A percentile compares a stretch with the other conserved stretches of the same genome.
phyloP scores from a whole-genome alignment of 768 basidiomycete species.

The Panus rudis region DNA sequence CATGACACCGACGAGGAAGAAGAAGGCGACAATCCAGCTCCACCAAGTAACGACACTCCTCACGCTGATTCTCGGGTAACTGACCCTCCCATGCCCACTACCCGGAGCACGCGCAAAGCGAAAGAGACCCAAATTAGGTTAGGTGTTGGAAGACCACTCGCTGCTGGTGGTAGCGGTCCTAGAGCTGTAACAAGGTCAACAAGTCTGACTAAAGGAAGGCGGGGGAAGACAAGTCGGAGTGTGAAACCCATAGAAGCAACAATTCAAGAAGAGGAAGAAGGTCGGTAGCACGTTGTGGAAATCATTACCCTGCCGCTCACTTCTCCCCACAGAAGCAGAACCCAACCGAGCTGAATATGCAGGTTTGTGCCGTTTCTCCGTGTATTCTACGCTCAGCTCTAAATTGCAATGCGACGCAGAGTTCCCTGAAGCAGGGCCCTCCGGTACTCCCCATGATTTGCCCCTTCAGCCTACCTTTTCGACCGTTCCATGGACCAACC shows the following conservation, averaged over 20 bases:
- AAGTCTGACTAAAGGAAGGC: constrained; percentile 41
- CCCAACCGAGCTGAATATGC: neutral
- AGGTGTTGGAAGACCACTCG: constrained; percentile 64
- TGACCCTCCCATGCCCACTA: constrained; percentile 19
- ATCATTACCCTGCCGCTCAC: neutral
- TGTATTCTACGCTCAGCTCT: too few relatives aligned
- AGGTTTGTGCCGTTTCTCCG: neutral
- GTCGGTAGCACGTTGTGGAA: constrained; percentile 9
- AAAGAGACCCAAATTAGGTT: constrained; percentile 64
- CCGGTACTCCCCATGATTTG: constrained; percentile 16
- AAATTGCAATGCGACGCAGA: neutral
- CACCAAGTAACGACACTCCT: too few relatives aligned
- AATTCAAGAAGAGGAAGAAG: constrained; percentile 41
- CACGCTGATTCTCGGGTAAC: too few relatives aligned
- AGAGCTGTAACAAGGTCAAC: constrained; percentile 56
- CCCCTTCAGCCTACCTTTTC: neutral
- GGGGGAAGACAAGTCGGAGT: constrained; percentile 43
- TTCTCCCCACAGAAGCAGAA: constrained; percentile 1
- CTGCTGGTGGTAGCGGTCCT: constrained; percentile 60
- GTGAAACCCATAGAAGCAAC: constrained; percentile 46
- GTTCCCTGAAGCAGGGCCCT: constrained; percentile 20
- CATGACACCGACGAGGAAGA: constrained; percentile 41
- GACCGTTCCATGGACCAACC: too few relatives aligned
- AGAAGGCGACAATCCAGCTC: too few relatives aligned
- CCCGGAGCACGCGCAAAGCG: constrained; percentile 55